Evolutionary conservation across 768 basidiomycete species (phyloP).

Genomic region (Agaricus sinodeliciosus): DNA sequence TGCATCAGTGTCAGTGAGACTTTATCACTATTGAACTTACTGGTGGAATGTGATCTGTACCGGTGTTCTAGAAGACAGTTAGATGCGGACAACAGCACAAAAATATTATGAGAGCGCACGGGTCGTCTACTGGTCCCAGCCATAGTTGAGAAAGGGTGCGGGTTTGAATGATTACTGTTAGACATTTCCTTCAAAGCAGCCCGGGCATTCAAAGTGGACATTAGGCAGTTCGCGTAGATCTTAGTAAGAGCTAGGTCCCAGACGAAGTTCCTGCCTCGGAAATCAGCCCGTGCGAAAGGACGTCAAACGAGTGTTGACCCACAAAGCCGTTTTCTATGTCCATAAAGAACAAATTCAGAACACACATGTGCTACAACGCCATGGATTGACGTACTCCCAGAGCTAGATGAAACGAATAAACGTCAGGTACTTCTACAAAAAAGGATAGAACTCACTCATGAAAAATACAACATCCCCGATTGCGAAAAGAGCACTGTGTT

Average conservation of each 20-base stretch:
- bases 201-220: constrained; percentile 44
- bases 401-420: constrained; percentile 16
- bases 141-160: constrained; percentile 1
- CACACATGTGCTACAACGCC: neutral
- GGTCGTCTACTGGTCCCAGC: constrained; percentile 9
- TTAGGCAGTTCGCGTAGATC: constrained; percentile 40
- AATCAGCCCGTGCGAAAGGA: neutral
- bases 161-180: constrained; percentile 10
- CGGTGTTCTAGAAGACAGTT: neutral
- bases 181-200: constrained; percentile 21
- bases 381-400: constrained; percentile 23
- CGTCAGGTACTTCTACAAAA: neutral
- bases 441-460: constrained; percentile 27
- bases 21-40: neutral
- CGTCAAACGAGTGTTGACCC: constrained; percentile 13
- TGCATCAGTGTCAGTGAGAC: too few relatives aligned
- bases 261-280: constrained; percentile 33
- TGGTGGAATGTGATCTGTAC: neutral
- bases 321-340: constrained; percentile 37
- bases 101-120: neutral
- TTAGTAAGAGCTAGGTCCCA: constrained; percentile 44
- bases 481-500: constrained; percentile 29
- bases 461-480: constrained; percentile 39
- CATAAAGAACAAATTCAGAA: neutral
- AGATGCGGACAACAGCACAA: too few relatives aligned